A percentile compares a stretch with the other conserved stretches of the same genome.
These are phyloP conservation scores for Colletotrichum echinochloae DNA, from an alignment of 2,329 filamentous ascomycete species.

Conservation along the genomic window DNA sequence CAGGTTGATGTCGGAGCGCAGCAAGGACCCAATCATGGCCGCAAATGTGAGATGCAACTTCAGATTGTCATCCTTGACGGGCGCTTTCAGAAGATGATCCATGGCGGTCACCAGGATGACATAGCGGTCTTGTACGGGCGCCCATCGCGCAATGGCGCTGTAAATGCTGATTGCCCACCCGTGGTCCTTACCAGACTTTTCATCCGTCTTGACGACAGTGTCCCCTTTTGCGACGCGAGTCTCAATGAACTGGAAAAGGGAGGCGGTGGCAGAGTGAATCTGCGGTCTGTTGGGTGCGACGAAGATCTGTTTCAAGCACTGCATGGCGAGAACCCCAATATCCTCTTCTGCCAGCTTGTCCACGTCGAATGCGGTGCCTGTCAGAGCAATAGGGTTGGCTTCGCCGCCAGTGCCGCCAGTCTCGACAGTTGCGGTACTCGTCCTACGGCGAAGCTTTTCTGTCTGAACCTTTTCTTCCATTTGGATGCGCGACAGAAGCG, in stretches of 20 bases:
- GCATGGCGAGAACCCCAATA: conserved; percentile 84
- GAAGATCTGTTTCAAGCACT: conserved; percentile 89
- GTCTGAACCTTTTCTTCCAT: conserved; percentile 76
- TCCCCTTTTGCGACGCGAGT: conserved; percentile 66
- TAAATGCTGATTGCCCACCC: conserved; percentile 89
- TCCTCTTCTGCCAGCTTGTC: conserved; percentile 92
- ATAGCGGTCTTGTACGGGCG: conserved; percentile 94
- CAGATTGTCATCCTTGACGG: conserved; percentile 77
- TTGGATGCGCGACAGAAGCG: conserved; percentile 75
- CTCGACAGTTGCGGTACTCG: conserved; percentile 82
- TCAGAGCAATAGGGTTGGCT: conserved; percentile 77
- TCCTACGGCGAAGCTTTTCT: conserved; percentile 75
- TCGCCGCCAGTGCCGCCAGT: conserved; percentile 75
- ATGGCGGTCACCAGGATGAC: conserved; percentile 86
- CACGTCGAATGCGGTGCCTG: conserved; percentile 85
- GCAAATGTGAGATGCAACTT: conserved; percentile 80
- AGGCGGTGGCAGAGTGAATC: conserved; percentile 79
- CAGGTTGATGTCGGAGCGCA: conserved; percentile 90
- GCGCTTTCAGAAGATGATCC: conserved; percentile 77
- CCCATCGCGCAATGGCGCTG: conserved; percentile 84
- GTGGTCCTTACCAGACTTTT: conserved; percentile 58
- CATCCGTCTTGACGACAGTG: conserved; percentile 63
- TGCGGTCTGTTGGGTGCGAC: conserved; percentile 84
- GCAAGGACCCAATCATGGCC: conserved; percentile 82
- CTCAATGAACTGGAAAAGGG: conserved; percentile 80